Base-by-base conservation (phyloP, 2,329 filamentous ascomycete genomes). In the Penicillium sp. region DNA sequence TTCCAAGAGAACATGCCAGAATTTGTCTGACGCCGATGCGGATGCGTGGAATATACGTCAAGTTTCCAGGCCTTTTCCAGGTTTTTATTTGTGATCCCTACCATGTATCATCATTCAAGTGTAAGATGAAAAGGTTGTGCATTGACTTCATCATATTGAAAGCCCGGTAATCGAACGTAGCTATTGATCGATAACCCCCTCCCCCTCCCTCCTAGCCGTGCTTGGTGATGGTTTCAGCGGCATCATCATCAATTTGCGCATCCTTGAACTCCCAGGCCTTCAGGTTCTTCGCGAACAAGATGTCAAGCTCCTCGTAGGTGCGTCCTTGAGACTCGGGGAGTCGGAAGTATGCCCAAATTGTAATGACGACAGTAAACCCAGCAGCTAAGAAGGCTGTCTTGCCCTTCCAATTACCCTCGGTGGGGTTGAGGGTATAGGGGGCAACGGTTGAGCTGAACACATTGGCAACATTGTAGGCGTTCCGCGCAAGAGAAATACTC, bases 401-500 rank as follows among this genome's bases (percentile, higher is more conserved):
- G 4, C 79, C 73, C 65, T 69, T 73, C 60, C 78, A 74, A 57
- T 82, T 76, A 68, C 71, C 74, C 1, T 70, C 73, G 1, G 67
- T 65, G 1, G 72, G 71, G 31, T 72, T 74, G 15, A 75, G 66
- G 2, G 57, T 70, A 47, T 67, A 65, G 7, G 71, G 68, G 3
- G 69, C 67, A 38, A 71, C 59, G 54, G 70, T 60, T 7, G 76
- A 83, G 67, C 75, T 78, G 37, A 77, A 59, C 45, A 85, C 80
- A 55, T 77, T 77, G 17, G 71, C 66, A 6, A 82, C 71, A 64
- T 84, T 82, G 71, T 83, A 84, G 25, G 76, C 68, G 28, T 74
- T 75, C 17, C 82, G 76, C 3, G 81, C 81, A 39, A 84, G 72
- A 5, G 82, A 82, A 31, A 84, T 81, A 3, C 81, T 83, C 74